These are phyloP conservation scores for Fraxinus greggii DNA, from an alignment of 305 asterid genomes.

Conservation along the genomic window DNA sequence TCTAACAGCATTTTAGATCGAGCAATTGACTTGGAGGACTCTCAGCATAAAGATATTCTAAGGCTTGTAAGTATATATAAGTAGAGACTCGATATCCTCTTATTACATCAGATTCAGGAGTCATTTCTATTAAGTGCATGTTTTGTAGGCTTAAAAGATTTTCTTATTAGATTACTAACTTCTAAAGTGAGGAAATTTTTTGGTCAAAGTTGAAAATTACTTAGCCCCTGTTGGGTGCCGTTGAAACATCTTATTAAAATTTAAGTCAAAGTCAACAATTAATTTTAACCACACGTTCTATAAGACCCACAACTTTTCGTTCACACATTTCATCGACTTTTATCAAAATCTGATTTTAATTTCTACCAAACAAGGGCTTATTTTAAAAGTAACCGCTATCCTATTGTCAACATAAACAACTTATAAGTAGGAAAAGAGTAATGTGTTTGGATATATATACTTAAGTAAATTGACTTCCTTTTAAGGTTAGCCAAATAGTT, in stretches of 20 bases:
- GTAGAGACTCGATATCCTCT: neutral
- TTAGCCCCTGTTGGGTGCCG: neutral
- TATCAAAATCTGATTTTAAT: too few species aligned
- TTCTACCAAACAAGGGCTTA: neutral
- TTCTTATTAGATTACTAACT: neutral
- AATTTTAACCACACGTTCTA: too few species aligned
- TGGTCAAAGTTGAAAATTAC: neutral
- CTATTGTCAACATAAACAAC: neutral
- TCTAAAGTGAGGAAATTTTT: neutral
- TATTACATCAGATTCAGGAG: neutral
- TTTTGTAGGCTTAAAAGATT: neutral
- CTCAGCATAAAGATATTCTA: slow-evolving; percentile 67
- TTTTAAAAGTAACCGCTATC: neutral
- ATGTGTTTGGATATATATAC: neutral
- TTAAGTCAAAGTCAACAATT: too few species aligned
- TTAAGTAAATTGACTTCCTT: neutral
- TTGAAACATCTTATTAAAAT: too few species aligned
- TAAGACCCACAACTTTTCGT: too few species aligned
- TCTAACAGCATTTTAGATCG: slow-evolving; percentile 74
- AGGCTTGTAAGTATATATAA: slow-evolving; percentile 51
- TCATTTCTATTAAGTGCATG: neutral
- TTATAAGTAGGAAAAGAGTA: neutral
- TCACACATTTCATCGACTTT: too few species aligned
- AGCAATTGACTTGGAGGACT: slow-evolving; percentile 68
- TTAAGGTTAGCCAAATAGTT: neutral